Base-by-base conservation (phyloP, 768 basidiomycete genomes). In the Kwoniella heveanensis region DNA sequence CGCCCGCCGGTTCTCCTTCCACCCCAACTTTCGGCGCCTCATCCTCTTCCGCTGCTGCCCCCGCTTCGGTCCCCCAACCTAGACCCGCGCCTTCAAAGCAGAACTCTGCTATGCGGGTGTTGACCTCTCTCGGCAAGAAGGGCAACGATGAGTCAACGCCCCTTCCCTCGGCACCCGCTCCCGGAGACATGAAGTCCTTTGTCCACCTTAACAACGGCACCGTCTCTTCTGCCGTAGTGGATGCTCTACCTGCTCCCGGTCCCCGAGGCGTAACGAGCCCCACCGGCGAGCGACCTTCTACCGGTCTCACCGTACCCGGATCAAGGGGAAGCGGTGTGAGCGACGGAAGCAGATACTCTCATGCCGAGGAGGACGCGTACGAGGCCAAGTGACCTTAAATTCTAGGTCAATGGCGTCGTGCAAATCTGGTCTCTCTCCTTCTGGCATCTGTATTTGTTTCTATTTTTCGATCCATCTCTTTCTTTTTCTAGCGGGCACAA, bases 131-230 rank as follows among this genome's bases (percentile, higher is more conserved):
- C 21, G 64, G 63, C 19, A 57, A 46, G 44, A 71, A 66, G 57
- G 51, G 22, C 53, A 56, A 55, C 50, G 57, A 29, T 50, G 55
- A 54, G 24, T 22, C 55, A 10, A 60, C 59, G 55, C 63, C 67
- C 12, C 62, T 58, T 25, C 49, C 66, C 15, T 48, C 63, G 15
- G 57, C 64, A 12, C 71, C 71, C 29, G 65, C 65, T 25, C 66
- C 71, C 13, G 66, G 64, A 13, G 69, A 70, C 32, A 73, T 73
- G 71, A 58, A 64, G 49, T 63, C 60, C 1, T 70, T 55, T 39
- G 71, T 73, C 15, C 71, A 73, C 32, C 64, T 73, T n/a, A 70
- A 73, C 53, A 59, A 61, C 51, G 71, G 71, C 9, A 73, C 71
- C 13, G 66, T 68, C 30, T 61, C 60, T 30, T 62, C 65, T 5